Evolutionary conservation across 1,284 basidiomycete genomes (phyloP).

Genomic region (Vanrija sp.): DNA sequence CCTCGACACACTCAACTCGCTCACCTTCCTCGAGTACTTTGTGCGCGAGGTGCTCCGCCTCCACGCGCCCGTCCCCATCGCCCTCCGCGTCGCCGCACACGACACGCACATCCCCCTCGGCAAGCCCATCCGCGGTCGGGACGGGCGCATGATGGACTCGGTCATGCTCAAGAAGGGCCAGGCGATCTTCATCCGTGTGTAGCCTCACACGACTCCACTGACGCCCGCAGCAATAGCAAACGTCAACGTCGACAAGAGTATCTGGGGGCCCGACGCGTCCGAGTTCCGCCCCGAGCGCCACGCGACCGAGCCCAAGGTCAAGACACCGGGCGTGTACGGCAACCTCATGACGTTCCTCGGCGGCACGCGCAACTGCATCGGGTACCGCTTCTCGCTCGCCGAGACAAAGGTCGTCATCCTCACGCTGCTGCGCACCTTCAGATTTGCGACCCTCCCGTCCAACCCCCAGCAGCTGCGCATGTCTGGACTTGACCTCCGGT

Average conservation of each 20-base stretch:
- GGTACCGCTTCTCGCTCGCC: slow-evolving; percentile 61
- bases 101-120: slow-evolving; percentile 62
- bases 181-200: slow-evolving; percentile 37
- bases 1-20: slow-evolving; percentile 47
- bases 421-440: slow-evolving; percentile 55
- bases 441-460: slow-evolving; percentile 52
- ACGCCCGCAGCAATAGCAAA: slow-evolving; percentile 52
- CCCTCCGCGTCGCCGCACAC: slow-evolving; percentile 47
- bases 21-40: slow-evolving; percentile 60
- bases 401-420: slow-evolving; percentile 60
- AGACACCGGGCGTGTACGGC: slow-evolving; percentile 61
- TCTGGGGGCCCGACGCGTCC: slow-evolving; percentile 67
- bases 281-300: slow-evolving; percentile 54
- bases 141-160: slow-evolving; percentile 46
- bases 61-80: slow-evolving; percentile 59
- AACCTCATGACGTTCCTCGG: slow-evolving; percentile 66
- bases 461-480: slow-evolving; percentile 1
- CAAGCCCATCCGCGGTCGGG: slow-evolving; percentile 43
- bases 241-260: slow-evolving; percentile 58
- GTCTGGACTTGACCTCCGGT: no score
- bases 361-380: slow-evolving; percentile 55
- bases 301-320: slow-evolving; percentile 14
- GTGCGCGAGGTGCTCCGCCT: slow-evolving; percentile 65
- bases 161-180: slow-evolving; percentile 37
- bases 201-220: no score